phyloP scores from a whole-genome alignment of 495 filamentous ascomycete genomes.

The Apodospora peruviana region DNA sequence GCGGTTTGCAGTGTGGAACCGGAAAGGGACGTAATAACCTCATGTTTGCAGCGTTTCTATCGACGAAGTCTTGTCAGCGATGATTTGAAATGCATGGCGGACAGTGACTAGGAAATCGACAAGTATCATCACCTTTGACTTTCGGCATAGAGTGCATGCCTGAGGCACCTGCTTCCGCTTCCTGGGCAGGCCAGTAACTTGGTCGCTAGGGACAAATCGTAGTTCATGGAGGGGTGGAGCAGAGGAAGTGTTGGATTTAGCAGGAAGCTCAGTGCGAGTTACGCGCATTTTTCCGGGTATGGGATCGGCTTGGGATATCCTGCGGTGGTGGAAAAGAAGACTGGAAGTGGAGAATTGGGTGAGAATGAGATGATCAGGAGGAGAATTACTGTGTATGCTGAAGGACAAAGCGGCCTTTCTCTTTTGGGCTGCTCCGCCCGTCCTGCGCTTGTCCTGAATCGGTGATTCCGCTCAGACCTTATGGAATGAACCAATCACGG shows the following conservation, averaged over 20 bases:
- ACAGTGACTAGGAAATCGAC: neutral
- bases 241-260: neutral
- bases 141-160: slow-evolving; percentile 41
- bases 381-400: no score
- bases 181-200: slow-evolving; percentile 35
- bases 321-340: neutral
- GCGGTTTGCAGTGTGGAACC: neutral
- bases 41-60: neutral
- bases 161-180: slow-evolving; percentile 45
- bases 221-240: slow-evolving; percentile 16
- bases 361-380: neutral
- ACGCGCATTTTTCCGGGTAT: no score
- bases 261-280: neutral
- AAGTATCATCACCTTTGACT: slow-evolving; percentile 30
- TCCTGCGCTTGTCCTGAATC: no score
- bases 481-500: no score
- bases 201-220: slow-evolving; percentile 41
- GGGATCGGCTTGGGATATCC: no score
- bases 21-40: neutral
- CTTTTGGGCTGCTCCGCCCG: neutral
- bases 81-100: neutral
- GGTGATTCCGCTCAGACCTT: no score
- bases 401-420: neutral
- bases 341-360: neutral
- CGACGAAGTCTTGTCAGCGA: neutral